These are phyloP conservation scores for Malassezia sp. DNA, from an alignment of 1,284 basidiomycete species.

Conservation along the genomic window DNA sequence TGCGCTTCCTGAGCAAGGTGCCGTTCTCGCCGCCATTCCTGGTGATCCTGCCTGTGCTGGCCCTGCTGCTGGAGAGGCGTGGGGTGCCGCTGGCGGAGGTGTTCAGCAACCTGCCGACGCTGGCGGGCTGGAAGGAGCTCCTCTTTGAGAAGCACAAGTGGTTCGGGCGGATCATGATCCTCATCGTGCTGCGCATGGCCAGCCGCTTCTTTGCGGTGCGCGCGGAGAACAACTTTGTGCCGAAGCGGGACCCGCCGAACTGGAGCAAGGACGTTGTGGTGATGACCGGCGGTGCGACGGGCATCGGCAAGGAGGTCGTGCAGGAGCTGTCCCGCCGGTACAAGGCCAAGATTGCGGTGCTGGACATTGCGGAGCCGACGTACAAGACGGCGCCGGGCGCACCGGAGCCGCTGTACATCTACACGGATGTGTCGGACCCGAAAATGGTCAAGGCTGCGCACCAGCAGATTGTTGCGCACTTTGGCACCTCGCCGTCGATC, in stretches of 20 bases:
- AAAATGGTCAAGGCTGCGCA: conserved; percentile 30
- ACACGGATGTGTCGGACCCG: conserved; percentile 37
- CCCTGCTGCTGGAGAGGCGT: conserved; percentile 25
- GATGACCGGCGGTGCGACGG: conserved; percentile 42
- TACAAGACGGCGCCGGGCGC: conserved; percentile 34
- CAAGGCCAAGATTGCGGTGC: conserved; percentile 35
- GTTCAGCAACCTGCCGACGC: conserved; percentile 1
- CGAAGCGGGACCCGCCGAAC: conserved; percentile 25
- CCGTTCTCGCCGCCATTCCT: conserved; percentile 34
- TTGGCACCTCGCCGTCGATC: conserved; percentile 22
- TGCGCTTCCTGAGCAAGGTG: conserved; percentile 23
- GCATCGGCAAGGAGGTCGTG: conserved; percentile 42
- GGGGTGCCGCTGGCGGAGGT: conserved; percentile 1
- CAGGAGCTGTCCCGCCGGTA: conserved; percentile 31
- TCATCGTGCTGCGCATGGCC: conserved; percentile 26
- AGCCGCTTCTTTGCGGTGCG: conserved; percentile 31
- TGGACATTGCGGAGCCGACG: conserved; percentile 37
- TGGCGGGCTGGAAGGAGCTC: conserved; percentile 12
- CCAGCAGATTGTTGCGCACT: conserved; percentile 28
- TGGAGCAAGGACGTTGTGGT: conserved; percentile 40
- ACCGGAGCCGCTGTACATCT: conserved; percentile 40
- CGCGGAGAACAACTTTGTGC: conserved; percentile 30
- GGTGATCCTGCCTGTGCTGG: conserved; percentile 26
- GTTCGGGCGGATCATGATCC: conserved; percentile 24
- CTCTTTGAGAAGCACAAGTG: conserved; percentile 30